A percentile compares a stretch with the other conserved stretches of the same genome.
Conservation (phyloP, 2,329 filamentous ascomycete species). For the Didymella lethalis region DNA sequence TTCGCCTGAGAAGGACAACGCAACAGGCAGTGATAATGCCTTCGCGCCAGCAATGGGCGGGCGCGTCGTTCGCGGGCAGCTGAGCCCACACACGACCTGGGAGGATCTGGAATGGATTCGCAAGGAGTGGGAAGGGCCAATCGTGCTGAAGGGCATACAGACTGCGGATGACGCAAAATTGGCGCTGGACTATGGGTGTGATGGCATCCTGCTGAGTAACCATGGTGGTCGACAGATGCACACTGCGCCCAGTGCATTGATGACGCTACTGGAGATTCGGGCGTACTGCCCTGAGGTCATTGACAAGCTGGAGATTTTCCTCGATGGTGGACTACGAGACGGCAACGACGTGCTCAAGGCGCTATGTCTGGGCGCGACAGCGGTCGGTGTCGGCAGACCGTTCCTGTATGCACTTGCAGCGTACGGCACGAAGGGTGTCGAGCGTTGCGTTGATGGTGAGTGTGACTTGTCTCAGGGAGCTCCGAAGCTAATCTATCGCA, state of each 20-base stretch:
- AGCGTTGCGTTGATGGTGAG: constrained; percentile 50
- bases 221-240: constrained; percentile 64
- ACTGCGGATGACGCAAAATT: constrained; percentile 56
- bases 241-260: constrained; percentile 48
- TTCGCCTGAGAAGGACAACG: constrained; percentile 14
- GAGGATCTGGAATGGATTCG: constrained; percentile 57
- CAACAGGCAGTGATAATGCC: constrained; percentile 61
- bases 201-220: constrained; percentile 61
- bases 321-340: constrained; percentile 50
- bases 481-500: constrained; percentile 24
- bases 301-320: constrained; percentile 47
- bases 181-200: constrained; percentile 54
- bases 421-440: constrained; percentile 49
- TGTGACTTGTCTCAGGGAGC: neutral
- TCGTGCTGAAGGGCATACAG: constrained; percentile 57
- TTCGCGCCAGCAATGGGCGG: constrained; percentile 66
- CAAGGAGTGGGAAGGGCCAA: constrained; percentile 51
- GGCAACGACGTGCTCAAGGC: constrained; percentile 52
- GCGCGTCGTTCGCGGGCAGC: constrained; percentile 43
- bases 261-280: constrained; percentile 51
- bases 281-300: constrained; percentile 49
- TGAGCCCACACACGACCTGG: constrained; percentile 59
- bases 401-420: constrained; percentile 51
- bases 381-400: constrained; percentile 49
- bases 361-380: constrained; percentile 51